Evolutionary conservation across 805 yeast species (phyloP), one percentile per base, ranked within the genome.

Genomic region (Wickerhamiella australiensis): DNA sequence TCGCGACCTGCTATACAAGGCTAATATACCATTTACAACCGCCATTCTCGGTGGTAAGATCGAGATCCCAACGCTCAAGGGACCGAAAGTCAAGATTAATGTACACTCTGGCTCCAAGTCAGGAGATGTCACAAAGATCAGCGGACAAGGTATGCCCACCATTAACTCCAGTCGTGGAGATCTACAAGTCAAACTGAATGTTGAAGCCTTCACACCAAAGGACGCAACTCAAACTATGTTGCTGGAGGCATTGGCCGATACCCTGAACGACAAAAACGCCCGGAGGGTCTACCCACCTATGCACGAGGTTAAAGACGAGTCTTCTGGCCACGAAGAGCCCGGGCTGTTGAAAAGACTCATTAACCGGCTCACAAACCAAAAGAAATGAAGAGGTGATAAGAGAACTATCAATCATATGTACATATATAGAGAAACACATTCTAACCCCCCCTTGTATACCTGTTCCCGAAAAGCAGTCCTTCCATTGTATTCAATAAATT

Each of bases 1-100:
- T 31, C 75, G 77, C 56, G 81, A 85, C 59, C 73, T 92, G 52
- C 64, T 82, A 51, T 75, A 78, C 59, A 71, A 73, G 23, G 77
- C 80, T 43, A 77, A 78, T 41, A 79, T 92, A 47, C 83, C 92
- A 44, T 83, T 86, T 79, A 92, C 98, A 1, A 92, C 98, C 0
- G 98, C 98, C 1, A 87, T 96, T 0, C 71, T 92, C 42, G 99
- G 99, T 53, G 99, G 99, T 35, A 79, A 77, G 42, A 75, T 92
- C 20, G 78, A 82, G 45, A 77, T 92, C n/a, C 97, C 97, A 29
- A 90, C 98, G 0, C 75, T 92, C 23, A 47, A 46, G 5, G 96
- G 94, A 3, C 75, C 75, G 37, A 74, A 74, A 31, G 69, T 94
- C 47, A 82, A 86, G 64, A 67, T 92, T 50, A 85, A 79, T 65